Evolutionary conservation across 805 yeast species (phyloP), one percentile per base, ranked within the genome.

Genomic region (Kazachstania africana): DNA sequence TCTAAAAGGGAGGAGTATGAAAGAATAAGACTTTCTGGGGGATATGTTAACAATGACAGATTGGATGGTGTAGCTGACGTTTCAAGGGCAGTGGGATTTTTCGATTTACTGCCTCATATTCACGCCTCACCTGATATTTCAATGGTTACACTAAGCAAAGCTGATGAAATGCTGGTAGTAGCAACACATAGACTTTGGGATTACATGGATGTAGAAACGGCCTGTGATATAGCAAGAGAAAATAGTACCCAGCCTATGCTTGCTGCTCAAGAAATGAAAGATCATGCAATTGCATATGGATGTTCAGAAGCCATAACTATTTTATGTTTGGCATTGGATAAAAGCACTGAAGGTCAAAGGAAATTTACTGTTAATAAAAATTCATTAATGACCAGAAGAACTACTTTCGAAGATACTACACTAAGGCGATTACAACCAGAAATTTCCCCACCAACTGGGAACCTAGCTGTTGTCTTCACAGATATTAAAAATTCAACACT

Each of bases 401-500:
- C 68, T 29, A 71, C 55, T 48, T 73, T 40, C 63, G 84, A 77
- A 31, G 95, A 87, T 54, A 72, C 94, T 0, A 70, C 77, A 2
- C 63, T 87, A 43, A 74, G 95, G 45, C 72, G 93, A 47, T 62
- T 85, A 33, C 94, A 83, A 37, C 81, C 78, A 25, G 98, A 91
- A 49, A 87, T 91, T 36, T 76, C 79, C 8, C 96, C 98, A 3
- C 99, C 99, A 2, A 76, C 78, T 5, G 97, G 97, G 2, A 85
- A 84, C 31, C 62, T 91, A 30, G 95, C 98, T 0, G 78, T 91
- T 72, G 96, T 88, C 1, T 91, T 91, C 58, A 91, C 99, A 0
- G 99, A 91, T 70, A 91, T 91, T 44, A 85, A 88, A 47, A 87
- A 81, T 52, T 87, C 97, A 1, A 91, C 99, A 0, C 60, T 78